phyloP scores from a whole-genome alignment of 257 asterid species.

The Catharanthus roseus region DNA sequence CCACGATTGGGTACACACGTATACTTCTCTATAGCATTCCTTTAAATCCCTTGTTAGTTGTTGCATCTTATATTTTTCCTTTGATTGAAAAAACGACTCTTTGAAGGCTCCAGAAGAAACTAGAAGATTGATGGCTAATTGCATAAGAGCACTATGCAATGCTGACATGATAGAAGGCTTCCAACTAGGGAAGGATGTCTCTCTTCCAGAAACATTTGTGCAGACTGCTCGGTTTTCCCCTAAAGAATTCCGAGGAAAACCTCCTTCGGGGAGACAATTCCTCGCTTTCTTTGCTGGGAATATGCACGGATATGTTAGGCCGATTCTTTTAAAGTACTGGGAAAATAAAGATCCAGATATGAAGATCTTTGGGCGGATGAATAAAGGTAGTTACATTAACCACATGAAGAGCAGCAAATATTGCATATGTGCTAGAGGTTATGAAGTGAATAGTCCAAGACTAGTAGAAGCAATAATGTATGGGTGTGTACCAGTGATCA shows the following conservation, averaged over 20 bases:
- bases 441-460: constrained; percentile 68
- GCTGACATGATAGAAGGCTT: constrained; percentile 58
- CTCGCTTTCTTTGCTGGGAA: constrained; percentile 79
- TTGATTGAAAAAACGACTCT: not conserved
- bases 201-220: constrained; percentile 57
- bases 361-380: constrained; percentile 51
- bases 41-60: not conserved
- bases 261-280: constrained; percentile 45
- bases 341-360: constrained; percentile 61
- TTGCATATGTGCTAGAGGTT: constrained; percentile 74
- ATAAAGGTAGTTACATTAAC: constrained; percentile 23
- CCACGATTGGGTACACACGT: constrained; percentile 72
- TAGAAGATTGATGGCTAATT: constrained; percentile 44
- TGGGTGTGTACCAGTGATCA: constrained; percentile 72
- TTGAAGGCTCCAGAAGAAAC: constrained; percentile 76
- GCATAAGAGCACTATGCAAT: constrained; percentile 69
- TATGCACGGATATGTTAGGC: constrained; percentile 75
- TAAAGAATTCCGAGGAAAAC: constrained; percentile 41
- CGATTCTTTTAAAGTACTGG: constrained; percentile 54
- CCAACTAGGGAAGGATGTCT: constrained; percentile 51
- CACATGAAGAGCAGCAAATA: constrained; percentile 78
- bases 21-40: not conserved
- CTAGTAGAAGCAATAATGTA: constrained; percentile 65
- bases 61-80: not conserved
- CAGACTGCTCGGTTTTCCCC: constrained; percentile 32